Conservation (phyloP, 768 basidiomycete genomes). For the Pleurotus pulmonarius region DNA sequence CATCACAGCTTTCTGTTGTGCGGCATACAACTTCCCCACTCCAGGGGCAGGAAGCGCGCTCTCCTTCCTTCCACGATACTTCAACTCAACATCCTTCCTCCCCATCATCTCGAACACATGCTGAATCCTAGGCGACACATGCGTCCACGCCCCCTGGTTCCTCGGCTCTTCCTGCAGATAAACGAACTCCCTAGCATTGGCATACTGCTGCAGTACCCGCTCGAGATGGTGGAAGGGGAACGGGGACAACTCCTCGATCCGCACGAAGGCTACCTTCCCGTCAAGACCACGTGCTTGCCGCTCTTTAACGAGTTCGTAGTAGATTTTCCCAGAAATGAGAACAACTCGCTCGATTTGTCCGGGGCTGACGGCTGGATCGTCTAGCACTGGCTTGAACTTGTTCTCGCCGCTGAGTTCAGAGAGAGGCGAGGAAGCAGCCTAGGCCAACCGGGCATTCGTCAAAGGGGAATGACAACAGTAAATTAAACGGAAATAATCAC, state of each 20-base stretch:
- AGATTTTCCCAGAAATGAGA: slow-evolving; percentile 78
- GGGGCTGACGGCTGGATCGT: slow-evolving; percentile 39
- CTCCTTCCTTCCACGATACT: slow-evolving; percentile 65
- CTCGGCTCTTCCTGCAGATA: slow-evolving; percentile 89
- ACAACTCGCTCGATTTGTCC: slow-evolving; percentile 58
- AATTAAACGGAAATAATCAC: slow-evolving; percentile 36
- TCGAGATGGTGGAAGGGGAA: slow-evolving; percentile 71
- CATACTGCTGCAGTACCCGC: slow-evolving; percentile 43
- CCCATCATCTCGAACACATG: slow-evolving; percentile 42
- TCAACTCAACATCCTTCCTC: slow-evolving; percentile 11
- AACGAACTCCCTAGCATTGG: slow-evolving; percentile 33
- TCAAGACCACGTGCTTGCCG: slow-evolving; percentile 47
- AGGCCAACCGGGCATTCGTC: neutral
- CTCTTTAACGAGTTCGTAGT: slow-evolving; percentile 80
- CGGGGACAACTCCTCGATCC: slow-evolving; percentile 84
- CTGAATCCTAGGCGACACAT: slow-evolving; percentile 57
- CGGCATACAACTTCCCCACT: slow-evolving; percentile 61
- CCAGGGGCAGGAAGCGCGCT: slow-evolving; percentile 78
- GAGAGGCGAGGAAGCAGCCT: slow-evolving; percentile 75
- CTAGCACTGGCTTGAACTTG: slow-evolving; percentile 65
- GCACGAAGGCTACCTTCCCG: slow-evolving; percentile 59
- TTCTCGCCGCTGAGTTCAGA: slow-evolving; percentile 57
- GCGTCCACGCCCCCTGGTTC: slow-evolving; percentile 81
- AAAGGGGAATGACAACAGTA: neutral
- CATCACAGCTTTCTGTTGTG: slow-evolving; percentile 61